phyloP scores from a whole-genome alignment of 2,329 filamentous ascomycete genomes.

The Calonectria multiphialidica region DNA sequence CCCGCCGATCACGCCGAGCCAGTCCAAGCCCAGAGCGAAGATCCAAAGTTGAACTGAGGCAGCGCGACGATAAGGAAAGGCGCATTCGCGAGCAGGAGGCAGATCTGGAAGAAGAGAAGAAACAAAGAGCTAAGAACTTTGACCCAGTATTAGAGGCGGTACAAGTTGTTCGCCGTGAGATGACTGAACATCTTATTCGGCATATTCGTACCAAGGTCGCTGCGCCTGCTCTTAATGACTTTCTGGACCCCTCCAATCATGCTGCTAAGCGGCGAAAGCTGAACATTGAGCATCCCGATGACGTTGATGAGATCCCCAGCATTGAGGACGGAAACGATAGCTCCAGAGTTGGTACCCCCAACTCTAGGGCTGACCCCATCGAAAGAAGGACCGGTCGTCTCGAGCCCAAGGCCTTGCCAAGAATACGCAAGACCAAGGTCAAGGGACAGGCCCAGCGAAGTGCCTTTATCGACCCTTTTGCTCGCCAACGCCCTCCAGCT shows the following conservation, averaged over 20 bases:
- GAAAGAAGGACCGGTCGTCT: slow-evolving; percentile 70
- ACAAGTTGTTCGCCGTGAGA: slow-evolving; percentile 81
- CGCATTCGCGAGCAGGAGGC: slow-evolving; percentile 79
- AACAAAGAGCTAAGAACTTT: slow-evolving; percentile 85
- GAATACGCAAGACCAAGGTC: slow-evolving; percentile 78
- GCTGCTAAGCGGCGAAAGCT: slow-evolving; percentile 82
- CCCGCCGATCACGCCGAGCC: slow-evolving; percentile 43
- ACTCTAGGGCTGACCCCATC: slow-evolving; percentile 71
- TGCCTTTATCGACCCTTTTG: slow-evolving; percentile 77
- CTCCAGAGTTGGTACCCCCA: slow-evolving; percentile 74
- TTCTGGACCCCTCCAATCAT: slow-evolving; percentile 86
- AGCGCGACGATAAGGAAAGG: slow-evolving; percentile 72
- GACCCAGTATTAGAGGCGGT: slow-evolving; percentile 91
- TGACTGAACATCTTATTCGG: slow-evolving; percentile 87
- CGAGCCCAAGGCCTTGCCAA: slow-evolving; percentile 73
- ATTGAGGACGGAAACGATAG: slow-evolving; percentile 73
- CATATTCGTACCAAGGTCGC: slow-evolving; percentile 92
- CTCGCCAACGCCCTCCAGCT: slow-evolving; percentile 70
- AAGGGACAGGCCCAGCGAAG: slow-evolving; percentile 66
- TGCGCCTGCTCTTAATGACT: slow-evolving; percentile 82
- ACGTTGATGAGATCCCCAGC: slow-evolving; percentile 61
- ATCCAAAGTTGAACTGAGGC: slow-evolving; percentile 35
- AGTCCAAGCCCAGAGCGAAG: slow-evolving; percentile 52
- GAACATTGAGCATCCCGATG: slow-evolving; percentile 79
- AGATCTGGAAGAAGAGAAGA: slow-evolving; percentile 91